Percentiles rank a stretch among this genome's conserved stretches.
Evolutionary conservation across 441 rosid species (phyloP).

Genomic region (Jatropha multifida): DNA sequence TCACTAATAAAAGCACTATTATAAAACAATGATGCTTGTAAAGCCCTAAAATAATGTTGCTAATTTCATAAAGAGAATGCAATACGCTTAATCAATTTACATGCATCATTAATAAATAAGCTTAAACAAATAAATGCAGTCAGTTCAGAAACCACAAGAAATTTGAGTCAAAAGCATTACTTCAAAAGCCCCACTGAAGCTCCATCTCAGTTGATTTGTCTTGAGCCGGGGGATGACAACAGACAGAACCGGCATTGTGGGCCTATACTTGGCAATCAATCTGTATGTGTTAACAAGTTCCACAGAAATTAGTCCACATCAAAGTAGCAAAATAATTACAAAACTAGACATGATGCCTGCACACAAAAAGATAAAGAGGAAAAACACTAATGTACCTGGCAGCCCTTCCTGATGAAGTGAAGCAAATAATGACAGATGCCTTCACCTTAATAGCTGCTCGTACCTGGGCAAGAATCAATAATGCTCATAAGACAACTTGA

Average conservation of each 20-base stretch:
- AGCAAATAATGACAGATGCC: constrained; percentile 88
- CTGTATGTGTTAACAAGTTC: constrained; percentile 32
- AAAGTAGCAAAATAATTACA: neutral
- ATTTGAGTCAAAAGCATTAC: constrained; percentile 33
- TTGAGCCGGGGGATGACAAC: constrained; percentile 90
- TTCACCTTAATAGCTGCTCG: constrained; percentile 95
- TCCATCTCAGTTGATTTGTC: constrained; percentile 88
- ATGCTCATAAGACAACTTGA: constrained; percentile 14
- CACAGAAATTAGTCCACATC: neutral
- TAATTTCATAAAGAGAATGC: neutral
- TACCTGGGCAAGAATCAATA: constrained; percentile 47
- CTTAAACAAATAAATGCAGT: neutral
- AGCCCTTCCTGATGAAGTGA: constrained; percentile 93
- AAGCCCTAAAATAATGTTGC: neutral
- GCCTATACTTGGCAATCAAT: constrained; percentile 92
- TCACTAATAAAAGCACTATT: neutral
- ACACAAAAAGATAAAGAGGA: neutral
- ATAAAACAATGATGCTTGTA: constrained; percentile 1
- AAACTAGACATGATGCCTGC: neutral
- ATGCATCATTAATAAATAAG: neutral
- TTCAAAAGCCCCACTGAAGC: constrained; percentile 91
- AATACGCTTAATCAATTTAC: neutral
- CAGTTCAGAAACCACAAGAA: neutral
- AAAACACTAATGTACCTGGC: constrained; percentile 57
- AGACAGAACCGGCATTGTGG: constrained; percentile 92